Evolutionary conservation across 192 early-diverging fungal genomes (phyloP), one percentile per base, ranked within the genome.

Genomic region (Jimgerdemannia flammicorona): DNA sequence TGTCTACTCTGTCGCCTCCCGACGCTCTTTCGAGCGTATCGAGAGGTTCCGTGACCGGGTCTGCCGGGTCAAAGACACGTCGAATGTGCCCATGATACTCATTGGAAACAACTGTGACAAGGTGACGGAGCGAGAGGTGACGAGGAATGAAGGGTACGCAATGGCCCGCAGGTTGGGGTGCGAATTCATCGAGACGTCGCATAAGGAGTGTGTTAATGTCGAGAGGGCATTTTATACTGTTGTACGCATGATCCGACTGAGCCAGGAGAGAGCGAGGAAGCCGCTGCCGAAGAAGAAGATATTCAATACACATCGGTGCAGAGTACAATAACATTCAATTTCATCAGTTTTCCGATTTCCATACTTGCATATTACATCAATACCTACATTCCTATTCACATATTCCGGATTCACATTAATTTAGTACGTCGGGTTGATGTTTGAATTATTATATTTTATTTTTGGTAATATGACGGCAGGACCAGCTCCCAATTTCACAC

Each of bases 31-130:
- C 14, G 49, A 59, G 14, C 6, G 14, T 6, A 10, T 59, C 8
- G 49, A 6, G 8, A 10, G 6, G 8, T 59, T 10, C 49, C 2
- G 8, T 6, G 14, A 14, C 49, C 6, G 6, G 8, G 14, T 59
- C 14, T 6, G 6, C 8, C 49, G 49, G 6, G 49, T 14, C 8
- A 59, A 14, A 59, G 49, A 14, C 70, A 83, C 85, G 41, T 83
- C 86, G 41, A 84, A 87, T 77, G 92, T 92, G 54, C 95, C 96
- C n/a, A 90, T 97, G 76, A 92, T 95, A 3, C 79, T 98, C 49
- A 93, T 96, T 11, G 96, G 93, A 7, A 98, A 98, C 89, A 97
- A 98, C 79, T 95, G 93, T 75, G 96, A 98, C 87, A 78, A 95
- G 77, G 91, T 91, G 67, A 71, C 80, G 17, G 92, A 95, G 71